Evolutionary conservation across 2,329 filamentous ascomycete species (phyloP).

Genomic region (Aspergillus piperis): DNA sequence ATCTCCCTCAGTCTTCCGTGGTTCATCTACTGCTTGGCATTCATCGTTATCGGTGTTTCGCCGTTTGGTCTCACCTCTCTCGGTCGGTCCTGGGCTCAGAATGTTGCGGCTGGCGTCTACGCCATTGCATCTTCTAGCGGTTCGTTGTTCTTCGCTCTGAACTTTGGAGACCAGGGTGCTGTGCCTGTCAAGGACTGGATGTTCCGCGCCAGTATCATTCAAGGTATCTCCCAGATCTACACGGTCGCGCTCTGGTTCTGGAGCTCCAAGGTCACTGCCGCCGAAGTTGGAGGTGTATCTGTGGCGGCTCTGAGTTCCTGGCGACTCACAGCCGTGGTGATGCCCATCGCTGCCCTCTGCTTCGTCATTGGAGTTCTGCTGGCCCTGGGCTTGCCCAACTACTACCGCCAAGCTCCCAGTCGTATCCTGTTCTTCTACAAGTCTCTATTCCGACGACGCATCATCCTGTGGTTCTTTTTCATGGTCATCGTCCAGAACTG

Average conservation of each 20-base stretch:
- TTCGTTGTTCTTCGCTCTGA: constrained; percentile 65
- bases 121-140: constrained; percentile 63
- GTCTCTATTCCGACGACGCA: constrained; percentile 3
- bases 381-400: constrained; percentile 5
- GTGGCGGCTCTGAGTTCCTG: background rate
- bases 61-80: constrained; percentile 49
- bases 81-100: constrained; percentile 57
- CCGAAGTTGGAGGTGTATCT: background rate
- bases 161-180: constrained; percentile 65
- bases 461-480: constrained; percentile 8
- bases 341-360: constrained; percentile 1
- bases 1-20: constrained; percentile 61
- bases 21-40: constrained; percentile 63
- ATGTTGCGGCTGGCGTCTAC: constrained; percentile 62
- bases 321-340: constrained; percentile 7
- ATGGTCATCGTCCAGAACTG: constrained; percentile 10
- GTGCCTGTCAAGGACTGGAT: constrained; percentile 64
- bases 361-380: background rate
- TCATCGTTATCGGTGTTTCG: constrained; percentile 61
- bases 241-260: constrained; percentile 66
- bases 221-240: constrained; percentile 67
- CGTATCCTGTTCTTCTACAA: constrained; percentile 7
- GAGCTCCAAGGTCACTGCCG: constrained; percentile 55
- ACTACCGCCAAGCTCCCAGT: constrained; percentile 6
- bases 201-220: constrained; percentile 65